Conservation (phyloP, 495 filamentous ascomycete genomes). For the Penicillium desertorum region DNA sequence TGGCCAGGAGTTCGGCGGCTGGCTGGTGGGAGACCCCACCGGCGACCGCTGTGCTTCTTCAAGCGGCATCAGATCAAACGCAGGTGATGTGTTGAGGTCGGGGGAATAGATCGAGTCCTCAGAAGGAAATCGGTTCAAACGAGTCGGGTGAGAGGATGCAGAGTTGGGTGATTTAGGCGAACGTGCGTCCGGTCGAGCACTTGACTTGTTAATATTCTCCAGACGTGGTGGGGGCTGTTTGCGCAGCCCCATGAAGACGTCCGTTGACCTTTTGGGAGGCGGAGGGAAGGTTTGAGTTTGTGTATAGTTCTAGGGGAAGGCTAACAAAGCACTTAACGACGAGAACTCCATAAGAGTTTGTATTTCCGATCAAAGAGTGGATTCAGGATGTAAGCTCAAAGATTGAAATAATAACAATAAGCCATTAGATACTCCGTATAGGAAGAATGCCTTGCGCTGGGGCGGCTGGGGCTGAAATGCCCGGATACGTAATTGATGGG, state of each 20-base stretch:
- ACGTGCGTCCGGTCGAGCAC: conserved; percentile 31
- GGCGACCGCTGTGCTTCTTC: conserved; percentile 48
- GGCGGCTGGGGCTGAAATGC: conserved; percentile 11
- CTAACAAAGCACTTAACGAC: not conserved
- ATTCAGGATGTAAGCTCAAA: conserved; percentile 3
- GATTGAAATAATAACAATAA: not conserved
- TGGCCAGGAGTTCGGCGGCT: conserved; percentile 37
- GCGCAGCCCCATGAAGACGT: conserved; percentile 48
- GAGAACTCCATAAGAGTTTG: not conserved
- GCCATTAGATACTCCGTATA: conserved; percentile 5
- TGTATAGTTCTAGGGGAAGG: not conserved
- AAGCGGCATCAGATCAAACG: conserved; percentile 46
- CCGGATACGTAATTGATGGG: conserved; percentile 1
- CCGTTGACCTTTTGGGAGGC: not conserved
- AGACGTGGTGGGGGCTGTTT: conserved; percentile 48
- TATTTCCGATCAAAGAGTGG: not conserved
- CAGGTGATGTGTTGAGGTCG: conserved; percentile 45
- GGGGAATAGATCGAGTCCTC: conserved; percentile 44
- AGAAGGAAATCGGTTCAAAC: conserved; percentile 34
- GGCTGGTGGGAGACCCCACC: conserved; percentile 32
- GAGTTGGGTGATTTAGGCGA: conserved; percentile 32
- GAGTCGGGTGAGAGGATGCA: conserved; percentile 33
- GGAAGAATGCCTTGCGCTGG: conserved; percentile 16
- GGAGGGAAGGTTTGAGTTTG: conserved; percentile 2
- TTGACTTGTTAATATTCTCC: conserved; percentile 38